These are phyloP conservation scores for Taxillus chinensis DNA, from an alignment of 164 flowering plant genomes.

Conservation along the genomic window DNA sequence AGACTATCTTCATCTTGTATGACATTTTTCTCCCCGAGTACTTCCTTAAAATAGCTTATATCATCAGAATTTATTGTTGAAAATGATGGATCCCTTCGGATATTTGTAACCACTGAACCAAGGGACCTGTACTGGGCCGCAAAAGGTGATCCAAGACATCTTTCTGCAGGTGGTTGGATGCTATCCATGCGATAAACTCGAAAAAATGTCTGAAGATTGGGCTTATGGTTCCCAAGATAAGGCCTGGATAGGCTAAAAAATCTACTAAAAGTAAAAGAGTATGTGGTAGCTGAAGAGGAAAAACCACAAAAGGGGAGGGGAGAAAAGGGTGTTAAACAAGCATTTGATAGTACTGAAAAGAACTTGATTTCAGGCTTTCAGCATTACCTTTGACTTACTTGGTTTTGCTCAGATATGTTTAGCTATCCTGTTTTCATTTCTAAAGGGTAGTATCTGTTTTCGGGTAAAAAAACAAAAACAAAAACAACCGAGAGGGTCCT, in stretches of 20 bases:
- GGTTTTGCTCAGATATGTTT: too few relatives aligned
- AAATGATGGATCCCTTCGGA: slow-evolving; percentile 49
- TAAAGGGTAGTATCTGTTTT: too few relatives aligned
- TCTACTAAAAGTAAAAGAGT: not conserved
- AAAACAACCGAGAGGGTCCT: too few relatives aligned
- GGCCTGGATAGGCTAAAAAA: not conserved
- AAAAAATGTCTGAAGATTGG: not conserved
- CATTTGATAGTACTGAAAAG: not conserved
- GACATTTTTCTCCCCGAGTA: slow-evolving; percentile 75
- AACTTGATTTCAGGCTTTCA: too few relatives aligned
- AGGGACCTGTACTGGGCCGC: slow-evolving; percentile 22
- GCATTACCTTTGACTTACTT: too few relatives aligned
- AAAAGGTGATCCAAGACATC: slow-evolving; percentile 5
- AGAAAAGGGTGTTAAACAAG: not conserved
- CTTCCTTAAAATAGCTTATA: slow-evolving; percentile 42
- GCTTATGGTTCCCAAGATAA: slow-evolving; percentile 8
- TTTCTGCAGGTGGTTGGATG: not conserved
- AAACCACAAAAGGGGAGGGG: not conserved
- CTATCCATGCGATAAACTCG: slow-evolving; percentile 1
- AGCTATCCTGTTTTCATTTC: too few relatives aligned
- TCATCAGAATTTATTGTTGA: slow-evolving; percentile 54
- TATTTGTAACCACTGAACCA: slow-evolving; percentile 27
- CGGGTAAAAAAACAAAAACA: too few relatives aligned
- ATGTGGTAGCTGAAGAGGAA: slow-evolving; percentile 5
- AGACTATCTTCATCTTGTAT: slow-evolving; percentile 67